These are phyloP conservation scores for Ceratocystis huliohia DNA, from an alignment of 2,329 filamentous ascomycete genomes.

Conservation along the genomic window DNA sequence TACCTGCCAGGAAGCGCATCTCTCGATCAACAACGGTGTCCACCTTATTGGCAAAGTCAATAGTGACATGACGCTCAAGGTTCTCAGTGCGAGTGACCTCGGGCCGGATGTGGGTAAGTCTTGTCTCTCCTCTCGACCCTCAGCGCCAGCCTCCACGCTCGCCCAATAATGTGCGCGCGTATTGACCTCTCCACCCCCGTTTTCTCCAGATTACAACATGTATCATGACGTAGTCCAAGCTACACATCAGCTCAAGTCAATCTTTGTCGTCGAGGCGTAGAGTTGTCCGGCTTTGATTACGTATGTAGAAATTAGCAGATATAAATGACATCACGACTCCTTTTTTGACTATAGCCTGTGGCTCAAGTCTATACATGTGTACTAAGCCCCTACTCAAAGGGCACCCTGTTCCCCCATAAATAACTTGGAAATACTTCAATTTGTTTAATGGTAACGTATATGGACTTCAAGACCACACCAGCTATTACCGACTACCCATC, in stretches of 20 bases:
- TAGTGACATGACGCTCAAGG: slow-evolving; percentile 57
- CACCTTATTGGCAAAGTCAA: slow-evolving; percentile 75
- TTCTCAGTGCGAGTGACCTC: slow-evolving; percentile 56
- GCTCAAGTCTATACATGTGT: too few relatives aligned
- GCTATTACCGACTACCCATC: not conserved
- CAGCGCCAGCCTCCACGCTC: slow-evolving; percentile 7
- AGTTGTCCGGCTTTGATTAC: not conserved
- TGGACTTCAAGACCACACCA: not conserved
- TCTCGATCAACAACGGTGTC: slow-evolving; percentile 54
- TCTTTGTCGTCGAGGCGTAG: slow-evolving; percentile 43
- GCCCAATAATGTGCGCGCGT: not conserved
- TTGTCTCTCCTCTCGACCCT: not conserved
- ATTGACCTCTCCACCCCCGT: not conserved
- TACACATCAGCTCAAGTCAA: slow-evolving; percentile 65
- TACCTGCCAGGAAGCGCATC: slow-evolving; percentile 52
- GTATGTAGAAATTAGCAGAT: not conserved
- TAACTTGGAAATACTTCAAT: not conserved
- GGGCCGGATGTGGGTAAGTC: slow-evolving; percentile 55
- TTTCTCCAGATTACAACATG: slow-evolving; percentile 53
- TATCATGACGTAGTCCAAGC: slow-evolving; percentile 61
- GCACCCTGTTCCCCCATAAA: not conserved
- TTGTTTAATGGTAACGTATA: not conserved
- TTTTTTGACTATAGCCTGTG: not conserved
- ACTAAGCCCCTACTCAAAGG: not conserved
- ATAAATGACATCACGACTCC: not conserved